Percentiles rank a stretch among this genome's conserved stretches.
phyloP scores from a whole-genome alignment of 106 monocot genomes.

The Agapanthus africanus region DNA sequence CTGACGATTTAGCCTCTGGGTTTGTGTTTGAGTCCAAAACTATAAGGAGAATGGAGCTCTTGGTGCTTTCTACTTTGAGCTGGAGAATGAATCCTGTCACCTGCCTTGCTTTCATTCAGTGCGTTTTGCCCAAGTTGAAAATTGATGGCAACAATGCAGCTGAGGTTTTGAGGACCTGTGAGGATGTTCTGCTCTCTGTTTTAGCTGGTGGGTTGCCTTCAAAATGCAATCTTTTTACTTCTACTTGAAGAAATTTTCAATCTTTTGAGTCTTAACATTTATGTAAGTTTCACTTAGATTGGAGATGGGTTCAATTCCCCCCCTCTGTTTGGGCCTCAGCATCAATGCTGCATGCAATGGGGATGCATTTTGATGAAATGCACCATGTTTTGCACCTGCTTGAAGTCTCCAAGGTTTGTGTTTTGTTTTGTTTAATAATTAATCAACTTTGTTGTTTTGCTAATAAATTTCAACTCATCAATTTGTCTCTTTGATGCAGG shows the following conservation, averaged over 20 bases:
- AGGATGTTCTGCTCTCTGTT: slow-evolving; percentile 41
- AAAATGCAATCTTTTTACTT: not conserved
- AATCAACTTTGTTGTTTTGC: too few relatives aligned
- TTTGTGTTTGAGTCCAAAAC: slow-evolving; percentile 78
- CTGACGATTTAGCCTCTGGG: slow-evolving; percentile 13
- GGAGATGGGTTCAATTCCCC: slow-evolving; percentile 45
- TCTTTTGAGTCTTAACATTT: too few relatives aligned
- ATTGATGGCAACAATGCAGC: not conserved
- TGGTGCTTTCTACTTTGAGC: slow-evolving; percentile 59
- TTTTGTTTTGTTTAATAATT: not conserved
- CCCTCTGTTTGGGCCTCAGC: slow-evolving; percentile 49
- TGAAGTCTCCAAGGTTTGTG: slow-evolving; percentile 24
- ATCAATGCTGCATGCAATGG: slow-evolving; percentile 21
- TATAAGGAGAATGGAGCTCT: slow-evolving; percentile 74
- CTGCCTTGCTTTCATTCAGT: slow-evolving; percentile 52
- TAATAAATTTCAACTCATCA: not conserved
- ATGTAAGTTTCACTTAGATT: slow-evolving; percentile 33
- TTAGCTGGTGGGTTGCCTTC: slow-evolving; percentile 12
- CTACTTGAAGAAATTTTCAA: not conserved
- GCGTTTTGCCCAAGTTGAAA: slow-evolving; percentile 8
- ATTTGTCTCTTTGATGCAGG: slow-evolving; percentile 16
- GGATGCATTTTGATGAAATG: not conserved
- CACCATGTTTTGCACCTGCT: slow-evolving; percentile 24
- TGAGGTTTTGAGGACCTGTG: slow-evolving; percentile 30
- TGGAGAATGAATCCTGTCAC: slow-evolving; percentile 83